phyloP scores from a whole-genome alignment of 345 rosid species.

The Syzygium aqueum region DNA sequence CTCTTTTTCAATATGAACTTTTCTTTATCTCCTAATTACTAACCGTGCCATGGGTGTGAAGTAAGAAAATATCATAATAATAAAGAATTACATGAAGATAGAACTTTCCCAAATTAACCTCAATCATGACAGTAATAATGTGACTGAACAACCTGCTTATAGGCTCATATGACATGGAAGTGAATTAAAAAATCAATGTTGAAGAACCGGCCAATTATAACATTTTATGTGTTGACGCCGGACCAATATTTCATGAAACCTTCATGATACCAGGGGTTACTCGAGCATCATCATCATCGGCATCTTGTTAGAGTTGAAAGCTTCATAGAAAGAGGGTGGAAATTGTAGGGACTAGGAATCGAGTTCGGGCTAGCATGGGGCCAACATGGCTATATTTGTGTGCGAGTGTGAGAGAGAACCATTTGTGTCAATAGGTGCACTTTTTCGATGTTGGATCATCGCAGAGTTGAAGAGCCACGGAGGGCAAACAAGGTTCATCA shows the following conservation, averaged over 20 bases:
- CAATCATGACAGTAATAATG: conserved; percentile 1
- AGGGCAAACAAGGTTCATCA: neutral
- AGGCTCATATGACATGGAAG: neutral
- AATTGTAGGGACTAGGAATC: conserved; percentile 37
- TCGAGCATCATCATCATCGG: conserved; percentile 29
- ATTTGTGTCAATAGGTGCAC: neutral
- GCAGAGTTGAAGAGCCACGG: neutral
- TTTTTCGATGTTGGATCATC: conserved; percentile 9
- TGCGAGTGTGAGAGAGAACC: conserved; percentile 1
- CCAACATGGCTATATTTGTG: neutral
- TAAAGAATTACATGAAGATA: neutral
- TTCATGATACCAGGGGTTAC: neutral
- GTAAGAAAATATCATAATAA: neutral
- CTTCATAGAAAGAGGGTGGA: neutral
- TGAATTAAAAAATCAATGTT: neutral
- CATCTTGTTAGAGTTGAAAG: conserved; percentile 15
- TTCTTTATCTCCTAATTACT: neutral
- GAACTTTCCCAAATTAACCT: neutral
- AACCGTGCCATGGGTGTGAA: conserved; percentile 2
- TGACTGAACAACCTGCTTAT: neutral
- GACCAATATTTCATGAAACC: neutral
- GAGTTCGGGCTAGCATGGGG: conserved; percentile 16
- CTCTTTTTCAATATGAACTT: neutral
- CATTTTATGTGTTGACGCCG: neutral
- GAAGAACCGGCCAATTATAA: neutral